Evolutionary conservation across 1,139 yeast genomes (phyloP).

Genomic region (Blastobotrys petasosporus): DNA sequence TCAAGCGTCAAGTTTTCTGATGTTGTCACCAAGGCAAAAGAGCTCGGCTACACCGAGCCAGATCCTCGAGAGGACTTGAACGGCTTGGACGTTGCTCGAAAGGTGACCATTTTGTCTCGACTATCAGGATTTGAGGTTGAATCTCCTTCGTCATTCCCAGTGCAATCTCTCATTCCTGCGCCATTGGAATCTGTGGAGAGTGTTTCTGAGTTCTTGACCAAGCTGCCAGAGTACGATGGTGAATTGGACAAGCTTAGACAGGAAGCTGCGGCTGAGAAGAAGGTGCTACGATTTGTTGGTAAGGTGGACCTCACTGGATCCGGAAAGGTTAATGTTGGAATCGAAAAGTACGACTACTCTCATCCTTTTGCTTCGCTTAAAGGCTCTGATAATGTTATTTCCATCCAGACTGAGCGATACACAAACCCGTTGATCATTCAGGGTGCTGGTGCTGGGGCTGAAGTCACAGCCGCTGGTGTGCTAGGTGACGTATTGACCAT

Average conservation of each 20-base stretch:
- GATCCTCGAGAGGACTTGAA: constrained; percentile 98
- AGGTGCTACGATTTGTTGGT: constrained; percentile 91
- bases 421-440: constrained; percentile 88
- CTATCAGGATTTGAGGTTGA: constrained; percentile 79
- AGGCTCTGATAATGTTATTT: constrained; percentile 93
- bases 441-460: constrained; percentile 99
- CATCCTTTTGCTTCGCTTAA: constrained; percentile 95
- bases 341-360: constrained; percentile 74
- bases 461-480: constrained; percentile 97
- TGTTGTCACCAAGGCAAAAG: constrained; percentile 79
- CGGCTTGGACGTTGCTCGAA: constrained; percentile 97
- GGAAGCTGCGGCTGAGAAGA: constrained; percentile 74
- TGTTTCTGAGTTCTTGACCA: constrained; percentile 71
- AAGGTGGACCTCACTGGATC: constrained; percentile 66
- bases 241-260: constrained; percentile 72
- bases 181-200: constrained; percentile 68
- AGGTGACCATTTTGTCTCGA: constrained; percentile 92
- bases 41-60: constrained; percentile 95
- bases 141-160: constrained; percentile 95
- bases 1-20: constrained; percentile 75
- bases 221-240: constrained; percentile 74
- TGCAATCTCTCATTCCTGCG: constrained; percentile 85
- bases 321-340: constrained; percentile 67
- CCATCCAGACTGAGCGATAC: constrained; percentile 87
- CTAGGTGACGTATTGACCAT: constrained; percentile 87